phyloP scores from a whole-genome alignment of 2,329 filamentous ascomycete genomes.

The Phaeosphaeriaceae sp. region DNA sequence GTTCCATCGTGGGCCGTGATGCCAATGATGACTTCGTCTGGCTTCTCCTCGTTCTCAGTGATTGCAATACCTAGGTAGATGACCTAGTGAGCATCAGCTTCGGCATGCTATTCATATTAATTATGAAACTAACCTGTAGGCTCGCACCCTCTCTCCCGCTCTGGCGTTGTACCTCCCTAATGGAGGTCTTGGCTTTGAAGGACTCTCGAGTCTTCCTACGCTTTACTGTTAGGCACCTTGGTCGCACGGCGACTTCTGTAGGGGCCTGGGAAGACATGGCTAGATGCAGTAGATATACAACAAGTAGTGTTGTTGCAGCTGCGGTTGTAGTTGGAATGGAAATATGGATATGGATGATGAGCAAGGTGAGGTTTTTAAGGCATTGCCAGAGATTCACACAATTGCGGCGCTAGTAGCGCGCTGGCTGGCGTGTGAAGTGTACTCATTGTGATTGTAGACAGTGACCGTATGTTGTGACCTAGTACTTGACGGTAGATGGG shows the following conservation, averaged over 20 bases:
- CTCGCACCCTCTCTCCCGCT: no score
- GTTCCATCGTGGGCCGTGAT: conserved; percentile 76
- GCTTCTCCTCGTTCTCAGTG: conserved; percentile 57
- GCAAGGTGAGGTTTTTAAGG: not conserved
- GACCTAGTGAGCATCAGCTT: conserved; percentile 20
- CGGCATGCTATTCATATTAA: not conserved
- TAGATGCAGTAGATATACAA: no score
- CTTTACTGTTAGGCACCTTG: not conserved
- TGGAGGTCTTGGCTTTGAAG: not conserved
- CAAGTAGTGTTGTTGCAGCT: no score
- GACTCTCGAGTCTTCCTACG: not conserved
- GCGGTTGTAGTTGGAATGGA: no score
- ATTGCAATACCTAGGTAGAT: conserved; percentile 70
- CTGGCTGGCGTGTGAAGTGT: conserved; percentile 2
- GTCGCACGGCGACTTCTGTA: not conserved
- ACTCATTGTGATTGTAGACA: conserved; percentile 10
- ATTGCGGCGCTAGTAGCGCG: not conserved
- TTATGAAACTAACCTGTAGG: not conserved
- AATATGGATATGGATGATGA: no score
- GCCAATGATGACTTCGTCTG: conserved; percentile 50
- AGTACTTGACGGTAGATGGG: no score
- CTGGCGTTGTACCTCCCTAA: not conserved
- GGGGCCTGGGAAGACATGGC: no score
- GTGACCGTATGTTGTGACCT: conserved; percentile 9
- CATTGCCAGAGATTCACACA: not conserved